Evolutionary conservation across 2,329 filamentous ascomycete species (phyloP), one percentile per base, ranked within the genome.

Genomic region (Sclerotinia subarctica): DNA sequence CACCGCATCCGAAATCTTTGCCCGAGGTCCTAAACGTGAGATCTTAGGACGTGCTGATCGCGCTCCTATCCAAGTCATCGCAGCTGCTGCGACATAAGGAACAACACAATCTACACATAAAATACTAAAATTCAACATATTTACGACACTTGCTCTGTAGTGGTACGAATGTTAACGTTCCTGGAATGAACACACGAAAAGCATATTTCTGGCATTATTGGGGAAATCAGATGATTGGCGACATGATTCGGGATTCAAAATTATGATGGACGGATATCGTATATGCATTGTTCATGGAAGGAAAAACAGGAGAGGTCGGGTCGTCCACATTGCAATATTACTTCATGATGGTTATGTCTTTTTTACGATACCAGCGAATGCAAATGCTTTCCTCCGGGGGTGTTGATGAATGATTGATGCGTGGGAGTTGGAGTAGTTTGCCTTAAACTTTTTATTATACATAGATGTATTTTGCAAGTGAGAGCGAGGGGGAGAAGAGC

Each of bases 1-100:
- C 65, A 88, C 88, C n/a, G 90, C 90, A 6, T 85, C 90, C 74
- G 90, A 93, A 79, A 84, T 91, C 64, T 80, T 92, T 13, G 70
- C 69, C 42, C 70, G 68, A 15, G 24, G 21, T 32, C 68, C 64
- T 32, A 47, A 62, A n/a, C 59, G 59, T 26, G 68, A 73, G 63
- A 42, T 71, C 13, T 29, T 68, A 64, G 70, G 72, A 26, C 71
- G 72, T 60, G 72, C 71, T 69, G 72, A 73, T 67, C 72, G 67
- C 32, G 71, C 69, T 56, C 69, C 74, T 26, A 67, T 71, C 26
- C 72, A 75, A 58, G 71, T 72, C 6, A 68, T 69, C 57, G 73
- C 72, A 15, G 75, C 74, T 24, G 73, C 74, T 24, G 73, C 73
- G 46, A 73, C 68, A 58, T 73, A 69, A 72, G 15, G 15, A 26